Evolutionary conservation across 768 basidiomycete species (phyloP).

Genomic region (Mycena filopes): DNA sequence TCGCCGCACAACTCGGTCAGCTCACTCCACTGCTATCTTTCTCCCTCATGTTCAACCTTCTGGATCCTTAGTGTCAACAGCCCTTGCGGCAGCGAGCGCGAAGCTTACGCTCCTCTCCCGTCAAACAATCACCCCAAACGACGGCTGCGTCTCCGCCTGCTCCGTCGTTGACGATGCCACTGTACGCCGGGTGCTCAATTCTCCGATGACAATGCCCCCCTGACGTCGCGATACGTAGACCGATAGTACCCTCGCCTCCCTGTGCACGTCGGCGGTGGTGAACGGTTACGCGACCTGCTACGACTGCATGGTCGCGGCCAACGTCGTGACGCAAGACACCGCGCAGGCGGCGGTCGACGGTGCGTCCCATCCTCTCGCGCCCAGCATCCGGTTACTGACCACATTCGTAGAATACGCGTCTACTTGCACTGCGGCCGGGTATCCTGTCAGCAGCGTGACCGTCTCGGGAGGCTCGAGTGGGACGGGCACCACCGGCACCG

Average conservation of each 20-base stretch:
- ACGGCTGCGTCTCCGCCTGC: constrained; percentile 8
- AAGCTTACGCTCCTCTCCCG: neutral
- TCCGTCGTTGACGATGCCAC: neutral
- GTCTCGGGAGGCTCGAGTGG: constrained; percentile 7
- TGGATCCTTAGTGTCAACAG: no score
- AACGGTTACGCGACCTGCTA: neutral
- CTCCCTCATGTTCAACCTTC: no score
- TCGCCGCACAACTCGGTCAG: no score
- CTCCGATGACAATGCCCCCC: no score
- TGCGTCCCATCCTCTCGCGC: neutral
- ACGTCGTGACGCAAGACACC: constrained; percentile 1
- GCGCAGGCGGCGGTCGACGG: constrained; percentile 7
- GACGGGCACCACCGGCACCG: neutral
- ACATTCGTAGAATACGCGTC: neutral
- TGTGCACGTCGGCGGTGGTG: constrained; percentile 4
- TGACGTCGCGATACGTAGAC: no score
- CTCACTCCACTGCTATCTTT: no score
- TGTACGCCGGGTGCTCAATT: no score
- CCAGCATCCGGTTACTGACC: neutral
- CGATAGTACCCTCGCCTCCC: neutral
- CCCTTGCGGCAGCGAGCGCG: no score
- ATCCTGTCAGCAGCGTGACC: constrained; percentile 2
- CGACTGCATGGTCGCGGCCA: constrained; percentile 4
- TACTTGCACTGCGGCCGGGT: neutral
- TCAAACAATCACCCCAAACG: constrained; percentile 1